These are phyloP conservation scores for Halophytophthora batemanensis DNA, from an alignment of 352 stramenopile species.

Conservation along the genomic window DNA sequence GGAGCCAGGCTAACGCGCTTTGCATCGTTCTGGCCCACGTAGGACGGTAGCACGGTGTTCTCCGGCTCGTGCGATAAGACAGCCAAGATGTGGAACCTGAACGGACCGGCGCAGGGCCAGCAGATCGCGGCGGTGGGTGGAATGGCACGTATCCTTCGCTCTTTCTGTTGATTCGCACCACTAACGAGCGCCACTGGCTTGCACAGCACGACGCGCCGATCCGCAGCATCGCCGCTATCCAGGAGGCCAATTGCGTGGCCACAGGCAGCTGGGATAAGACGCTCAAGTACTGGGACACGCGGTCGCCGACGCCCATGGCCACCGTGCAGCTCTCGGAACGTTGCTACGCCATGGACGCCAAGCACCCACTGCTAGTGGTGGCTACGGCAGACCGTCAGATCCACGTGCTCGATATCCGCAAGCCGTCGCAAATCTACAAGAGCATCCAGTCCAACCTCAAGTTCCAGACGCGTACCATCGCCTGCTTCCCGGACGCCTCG, in stretches of 20 bases:
- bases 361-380: constrained; percentile 92
- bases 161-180: neutral
- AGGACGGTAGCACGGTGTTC: constrained; percentile 94
- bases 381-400: constrained; percentile 90
- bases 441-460: constrained; percentile 83
- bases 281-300: constrained; percentile 97
- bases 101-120: constrained; percentile 64
- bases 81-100: constrained; percentile 94
- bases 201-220: constrained; percentile 91
- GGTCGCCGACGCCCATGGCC: constrained; percentile 84
- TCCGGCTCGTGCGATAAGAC: constrained; percentile 93
- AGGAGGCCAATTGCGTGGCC: constrained; percentile 87
- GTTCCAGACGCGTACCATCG: constrained; percentile 85
- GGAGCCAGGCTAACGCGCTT: neutral
- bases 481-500: constrained; percentile 85
- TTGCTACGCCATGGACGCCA: constrained; percentile 94
- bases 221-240: constrained; percentile 83
- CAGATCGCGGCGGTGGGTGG: constrained; percentile 70
- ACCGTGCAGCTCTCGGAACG: constrained; percentile 91
- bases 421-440: constrained; percentile 87
- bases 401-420: constrained; percentile 84
- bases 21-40: constrained; percentile 1
- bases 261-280: constrained; percentile 95
- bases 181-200: no score
- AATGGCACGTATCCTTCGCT: neutral